phyloP scores from a whole-genome alignment of 2,329 filamentous ascomycete species.

The Cordyceps pruinosa region DNA sequence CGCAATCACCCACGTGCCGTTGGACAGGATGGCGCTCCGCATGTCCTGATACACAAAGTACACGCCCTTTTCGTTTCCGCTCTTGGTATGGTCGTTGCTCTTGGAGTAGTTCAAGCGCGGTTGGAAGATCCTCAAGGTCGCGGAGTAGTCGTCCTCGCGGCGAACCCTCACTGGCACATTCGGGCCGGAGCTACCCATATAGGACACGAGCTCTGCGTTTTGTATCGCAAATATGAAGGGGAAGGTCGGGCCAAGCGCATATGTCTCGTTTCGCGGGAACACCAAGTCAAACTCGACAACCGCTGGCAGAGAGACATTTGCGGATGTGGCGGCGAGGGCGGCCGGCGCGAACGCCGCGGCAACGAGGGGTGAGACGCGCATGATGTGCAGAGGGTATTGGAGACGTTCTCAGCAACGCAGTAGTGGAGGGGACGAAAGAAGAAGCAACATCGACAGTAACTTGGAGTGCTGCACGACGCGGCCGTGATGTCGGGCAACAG shows the following conservation, averaged over 20 bases:
- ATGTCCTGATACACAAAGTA: not conserved
- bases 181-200: not conserved
- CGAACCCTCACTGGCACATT: not conserved
- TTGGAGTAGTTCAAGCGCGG: not conserved
- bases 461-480: not conserved
- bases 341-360: not conserved
- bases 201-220: not conserved
- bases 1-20: not conserved
- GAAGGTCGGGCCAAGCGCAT: not conserved
- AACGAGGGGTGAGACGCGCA: not conserved
- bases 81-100: not conserved
- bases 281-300: slow-evolving; percentile 1
- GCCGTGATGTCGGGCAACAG: not conserved
- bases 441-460: not conserved
- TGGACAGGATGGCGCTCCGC: not conserved
- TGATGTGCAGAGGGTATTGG: not conserved
- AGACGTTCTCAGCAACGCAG: not conserved
- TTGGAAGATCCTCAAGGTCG: not conserved
- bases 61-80: not conserved
- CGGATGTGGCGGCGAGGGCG: not conserved
- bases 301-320: not conserved
- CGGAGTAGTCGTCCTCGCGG: not conserved
- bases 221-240: not conserved
- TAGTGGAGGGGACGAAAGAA: not conserved
- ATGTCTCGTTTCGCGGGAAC: slow-evolving; percentile 1